Evolutionary conservation across 257 asterid species (phyloP).

Genomic region (Echium plantagineum): DNA sequence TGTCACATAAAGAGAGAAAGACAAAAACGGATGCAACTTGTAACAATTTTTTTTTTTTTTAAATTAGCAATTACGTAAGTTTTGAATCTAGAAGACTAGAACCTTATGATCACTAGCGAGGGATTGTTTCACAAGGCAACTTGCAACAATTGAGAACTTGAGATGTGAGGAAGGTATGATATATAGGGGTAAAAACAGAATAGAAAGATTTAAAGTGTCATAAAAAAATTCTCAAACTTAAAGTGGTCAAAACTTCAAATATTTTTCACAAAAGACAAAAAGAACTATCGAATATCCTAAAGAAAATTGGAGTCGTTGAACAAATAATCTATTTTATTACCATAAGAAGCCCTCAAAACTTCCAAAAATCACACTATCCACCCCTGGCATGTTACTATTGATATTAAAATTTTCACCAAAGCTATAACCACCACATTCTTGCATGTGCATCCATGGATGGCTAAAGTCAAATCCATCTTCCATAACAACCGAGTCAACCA

Average conservation of each 20-base stretch:
- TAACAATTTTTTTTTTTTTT: no score
- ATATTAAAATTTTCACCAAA: slow-evolving; percentile 19
- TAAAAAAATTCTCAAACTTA: no score
- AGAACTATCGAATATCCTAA: background rate
- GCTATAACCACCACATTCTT: slow-evolving; percentile 16
- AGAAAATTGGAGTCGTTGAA: background rate
- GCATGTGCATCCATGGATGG: slow-evolving; percentile 24
- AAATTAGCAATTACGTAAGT: no score
- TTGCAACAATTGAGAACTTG: slow-evolving; percentile 16
- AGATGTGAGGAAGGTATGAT: slow-evolving; percentile 24
- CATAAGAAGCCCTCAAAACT: slow-evolving; percentile 34
- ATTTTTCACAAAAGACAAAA: background rate
- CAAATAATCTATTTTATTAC: slow-evolving; percentile 15
- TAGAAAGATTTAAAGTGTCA: no score
- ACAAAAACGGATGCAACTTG: no score
- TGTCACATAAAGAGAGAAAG: no score
- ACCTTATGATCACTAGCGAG: no score
- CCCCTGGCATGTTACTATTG: slow-evolving; percentile 1
- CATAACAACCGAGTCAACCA: slow-evolving; percentile 18
- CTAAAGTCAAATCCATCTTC: slow-evolving; percentile 37
- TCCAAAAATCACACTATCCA: slow-evolving; percentile 23
- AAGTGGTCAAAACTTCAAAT: background rate
- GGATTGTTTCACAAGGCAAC: no score
- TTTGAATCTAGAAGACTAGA: no score
- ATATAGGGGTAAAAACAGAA: background rate